These are phyloP conservation scores for Hypomyces perniciosus DNA, from an alignment of 2,329 filamentous ascomycete species.

Conservation along the genomic window DNA sequence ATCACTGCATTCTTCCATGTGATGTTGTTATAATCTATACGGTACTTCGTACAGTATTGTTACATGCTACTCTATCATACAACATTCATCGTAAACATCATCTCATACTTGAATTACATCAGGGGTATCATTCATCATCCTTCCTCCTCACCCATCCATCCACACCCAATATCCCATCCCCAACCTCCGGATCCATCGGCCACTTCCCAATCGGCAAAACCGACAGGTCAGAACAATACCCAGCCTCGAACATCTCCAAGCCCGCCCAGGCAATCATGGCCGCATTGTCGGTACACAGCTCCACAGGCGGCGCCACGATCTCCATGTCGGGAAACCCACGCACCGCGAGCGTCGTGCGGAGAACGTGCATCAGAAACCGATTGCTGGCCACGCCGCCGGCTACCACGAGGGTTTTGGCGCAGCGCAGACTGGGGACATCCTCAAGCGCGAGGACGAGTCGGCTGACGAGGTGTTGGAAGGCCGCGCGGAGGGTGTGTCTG, in stretches of 20 bases:
- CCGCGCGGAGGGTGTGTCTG: constrained; percentile 66
- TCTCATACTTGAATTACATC: no score
- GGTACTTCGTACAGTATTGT: no score
- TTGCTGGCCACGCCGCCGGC: constrained; percentile 91
- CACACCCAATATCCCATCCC: constrained; percentile 60
- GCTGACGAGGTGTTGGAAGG: constrained; percentile 81
- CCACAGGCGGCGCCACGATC: constrained; percentile 67
- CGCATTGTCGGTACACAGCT: constrained; percentile 88
- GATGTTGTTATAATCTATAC: no score
- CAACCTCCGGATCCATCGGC: constrained; percentile 58
- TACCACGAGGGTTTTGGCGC: constrained; percentile 62
- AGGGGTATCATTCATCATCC: neutral
- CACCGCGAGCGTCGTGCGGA: constrained; percentile 51
- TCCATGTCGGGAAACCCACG: constrained; percentile 57
- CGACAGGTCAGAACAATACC: constrained; percentile 59
- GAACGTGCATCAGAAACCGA: constrained; percentile 64
- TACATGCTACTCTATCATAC: neutral
- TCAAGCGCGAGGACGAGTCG: constrained; percentile 64
- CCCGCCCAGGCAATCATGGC: constrained; percentile 97
- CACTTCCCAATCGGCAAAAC: constrained; percentile 62
- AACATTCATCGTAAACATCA: neutral
- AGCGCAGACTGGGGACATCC: constrained; percentile 22
- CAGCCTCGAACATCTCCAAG: constrained; percentile 82
- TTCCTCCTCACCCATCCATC: constrained; percentile 37
- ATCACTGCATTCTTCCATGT: no score